A percentile compares a stretch with the other conserved stretches of the same genome.
These are phyloP conservation scores for Coniochaeta sp. DNA, from an alignment of 2,329 filamentous ascomycete species.

Conservation along the genomic window DNA sequence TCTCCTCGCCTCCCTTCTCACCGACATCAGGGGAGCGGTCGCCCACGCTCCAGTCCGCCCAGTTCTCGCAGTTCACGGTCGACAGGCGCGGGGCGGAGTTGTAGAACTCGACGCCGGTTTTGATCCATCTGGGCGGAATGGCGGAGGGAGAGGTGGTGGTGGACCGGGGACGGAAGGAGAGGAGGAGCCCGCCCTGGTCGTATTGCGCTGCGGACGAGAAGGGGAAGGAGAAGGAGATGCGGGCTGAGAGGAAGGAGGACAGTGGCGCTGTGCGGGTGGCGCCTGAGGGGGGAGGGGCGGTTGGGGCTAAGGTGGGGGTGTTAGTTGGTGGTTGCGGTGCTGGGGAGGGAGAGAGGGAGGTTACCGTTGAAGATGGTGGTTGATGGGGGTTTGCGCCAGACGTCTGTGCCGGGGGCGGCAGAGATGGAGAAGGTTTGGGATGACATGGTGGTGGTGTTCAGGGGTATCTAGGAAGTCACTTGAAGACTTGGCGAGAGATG, in stretches of 20 bases:
- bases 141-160: constrained; percentile 25
- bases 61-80: constrained; percentile 65
- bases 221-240: constrained; percentile 52
- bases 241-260: constrained; percentile 52
- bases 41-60: constrained; percentile 68
- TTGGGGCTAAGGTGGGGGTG: constrained; percentile 11
- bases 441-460: constrained; percentile 33
- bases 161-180: constrained; percentile 34
- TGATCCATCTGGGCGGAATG: constrained; percentile 63
- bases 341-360: constrained; percentile 24
- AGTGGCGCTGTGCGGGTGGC: constrained; percentile 38
- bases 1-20: neutral
- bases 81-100: constrained; percentile 55
- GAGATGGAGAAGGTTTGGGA: constrained; percentile 31
- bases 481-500: too few relatives aligned
- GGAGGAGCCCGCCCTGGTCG: constrained; percentile 61
- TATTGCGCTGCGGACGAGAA: constrained; percentile 49
- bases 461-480: too few relatives aligned
- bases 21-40: constrained; percentile 19
- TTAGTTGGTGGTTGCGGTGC: neutral
- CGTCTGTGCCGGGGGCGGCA: constrained; percentile 57
- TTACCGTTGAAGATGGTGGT: constrained; percentile 57
- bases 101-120: constrained; percentile 71
- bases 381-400: constrained; percentile 70
- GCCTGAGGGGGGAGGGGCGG: constrained; percentile 9